These are phyloP conservation scores for Suillus hirtellus DNA, from an alignment of 768 basidiomycete species.

Conservation along the genomic window DNA sequence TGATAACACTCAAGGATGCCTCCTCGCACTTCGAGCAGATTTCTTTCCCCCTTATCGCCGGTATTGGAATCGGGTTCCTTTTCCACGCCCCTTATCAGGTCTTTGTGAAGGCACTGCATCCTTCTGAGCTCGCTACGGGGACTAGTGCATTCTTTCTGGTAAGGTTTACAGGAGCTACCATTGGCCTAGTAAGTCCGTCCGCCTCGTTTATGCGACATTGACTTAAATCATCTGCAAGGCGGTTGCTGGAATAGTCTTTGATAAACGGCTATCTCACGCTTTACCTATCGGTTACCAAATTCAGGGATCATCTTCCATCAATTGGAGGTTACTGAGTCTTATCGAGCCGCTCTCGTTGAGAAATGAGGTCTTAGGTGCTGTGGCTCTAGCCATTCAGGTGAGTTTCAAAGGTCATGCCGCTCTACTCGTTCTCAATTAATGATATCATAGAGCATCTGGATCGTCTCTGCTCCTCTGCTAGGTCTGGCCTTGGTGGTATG, in stretches of 20 bases:
- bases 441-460: conserved; percentile 63
- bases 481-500: conserved; percentile 64
- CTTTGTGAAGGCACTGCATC: conserved; percentile 64
- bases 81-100: conserved; percentile 87
- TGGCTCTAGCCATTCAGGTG: conserved; percentile 68
- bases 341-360: conserved; percentile 49
- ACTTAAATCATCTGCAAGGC: conserved; percentile 45
- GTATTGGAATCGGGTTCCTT: conserved; percentile 78
- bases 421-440: conserved; percentile 14
- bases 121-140: conserved; percentile 69
- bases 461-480: conserved; percentile 68
- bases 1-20: conserved; percentile 60
- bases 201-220: conserved; percentile 7
- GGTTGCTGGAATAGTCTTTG: conserved; percentile 73
- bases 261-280: conserved; percentile 47
- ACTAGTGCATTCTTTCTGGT: conserved; percentile 89
- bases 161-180: conserved; percentile 82
- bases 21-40: conserved; percentile 47
- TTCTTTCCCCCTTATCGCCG: conserved; percentile 68
- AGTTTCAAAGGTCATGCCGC: conserved; percentile 19
- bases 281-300: conserved; percentile 51
- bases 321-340: conserved; percentile 51
- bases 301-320: conserved; percentile 45
- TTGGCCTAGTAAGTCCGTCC: conserved; percentile 62
- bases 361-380: conserved; percentile 46